Evolutionary conservation across 2,329 filamentous ascomycete genomes (phyloP).

Genomic region (Penicillium sp.): DNA sequence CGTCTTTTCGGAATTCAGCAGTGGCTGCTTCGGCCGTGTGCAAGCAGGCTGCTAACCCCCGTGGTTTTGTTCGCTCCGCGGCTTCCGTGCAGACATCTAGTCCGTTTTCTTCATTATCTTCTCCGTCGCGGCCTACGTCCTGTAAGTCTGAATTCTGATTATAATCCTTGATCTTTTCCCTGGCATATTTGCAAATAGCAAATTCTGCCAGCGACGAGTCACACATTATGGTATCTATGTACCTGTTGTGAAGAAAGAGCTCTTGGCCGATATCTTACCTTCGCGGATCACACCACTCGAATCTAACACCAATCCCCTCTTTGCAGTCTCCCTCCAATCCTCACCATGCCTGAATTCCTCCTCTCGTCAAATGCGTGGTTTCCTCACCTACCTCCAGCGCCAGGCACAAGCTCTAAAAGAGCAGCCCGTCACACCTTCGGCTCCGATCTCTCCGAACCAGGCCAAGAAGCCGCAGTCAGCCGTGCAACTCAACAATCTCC

Average conservation of each 20-base stretch:
- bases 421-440: slow-evolving; percentile 32
- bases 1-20: slow-evolving; percentile 31
- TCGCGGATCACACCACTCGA: neutral
- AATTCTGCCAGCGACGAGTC: neutral
- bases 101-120: slow-evolving; percentile 31
- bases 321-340: slow-evolving; percentile 24
- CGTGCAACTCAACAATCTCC: slow-evolving; percentile 47
- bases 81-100: slow-evolving; percentile 31
- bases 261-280: neutral
- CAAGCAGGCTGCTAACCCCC: slow-evolving; percentile 32
- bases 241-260: neutral
- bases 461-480: slow-evolving; percentile 13
- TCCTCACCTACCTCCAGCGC: slow-evolving; percentile 38
- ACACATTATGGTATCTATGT: neutral
- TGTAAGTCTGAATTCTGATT: slow-evolving; percentile 29
- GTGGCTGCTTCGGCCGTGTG: slow-evolving; percentile 35
- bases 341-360: slow-evolving; percentile 18
- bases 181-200: neutral
- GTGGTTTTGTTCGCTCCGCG: slow-evolving; percentile 30
- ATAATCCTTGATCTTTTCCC: neutral
- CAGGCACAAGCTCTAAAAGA: slow-evolving; percentile 37
- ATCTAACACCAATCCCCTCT: slow-evolving; percentile 1
- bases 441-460: slow-evolving; percentile 18
- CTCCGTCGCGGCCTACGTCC: slow-evolving; percentile 25
- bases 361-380: slow-evolving; percentile 35